These are phyloP conservation scores for Noccaea bulbosa DNA, from an alignment of 345 rosid genomes.

Conservation along the genomic window DNA sequence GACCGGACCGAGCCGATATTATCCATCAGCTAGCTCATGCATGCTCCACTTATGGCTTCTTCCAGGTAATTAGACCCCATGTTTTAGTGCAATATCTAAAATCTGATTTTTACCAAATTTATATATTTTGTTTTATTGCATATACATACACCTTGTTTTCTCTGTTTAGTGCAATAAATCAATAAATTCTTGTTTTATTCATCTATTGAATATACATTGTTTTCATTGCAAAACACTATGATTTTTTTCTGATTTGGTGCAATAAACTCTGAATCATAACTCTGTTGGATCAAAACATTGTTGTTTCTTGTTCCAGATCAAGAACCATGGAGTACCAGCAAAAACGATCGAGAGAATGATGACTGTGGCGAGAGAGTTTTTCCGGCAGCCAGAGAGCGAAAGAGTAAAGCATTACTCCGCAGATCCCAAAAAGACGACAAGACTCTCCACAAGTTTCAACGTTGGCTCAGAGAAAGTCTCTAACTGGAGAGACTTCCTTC, in stretches of 20 bases:
- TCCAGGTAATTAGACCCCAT: slow-evolving; percentile 47
- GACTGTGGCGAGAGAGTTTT: slow-evolving; percentile 56
- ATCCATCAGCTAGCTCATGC: slow-evolving; percentile 56
- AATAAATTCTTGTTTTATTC: not conserved
- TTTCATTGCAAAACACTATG: not conserved
- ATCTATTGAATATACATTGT: not conserved
- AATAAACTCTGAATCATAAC: not conserved
- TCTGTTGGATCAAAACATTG: not conserved
- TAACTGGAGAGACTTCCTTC: slow-evolving; percentile 85
- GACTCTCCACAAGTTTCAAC: slow-evolving; percentile 82
- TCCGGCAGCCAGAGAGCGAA: slow-evolving; percentile 65
- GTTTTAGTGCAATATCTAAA: not conserved
- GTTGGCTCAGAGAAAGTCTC: slow-evolving; percentile 61
- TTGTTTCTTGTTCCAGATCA: slow-evolving; percentile 49
- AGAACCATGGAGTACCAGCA: slow-evolving; percentile 68
- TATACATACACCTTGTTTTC: not conserved
- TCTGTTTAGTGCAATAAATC: not conserved
- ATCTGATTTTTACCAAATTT: not conserved
- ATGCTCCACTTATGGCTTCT: slow-evolving; percentile 63
- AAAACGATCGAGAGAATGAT: slow-evolving; percentile 45
- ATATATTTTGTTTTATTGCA: not conserved
- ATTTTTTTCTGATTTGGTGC: not conserved
- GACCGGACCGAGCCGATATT: slow-evolving; percentile 45
- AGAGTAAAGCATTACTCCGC: slow-evolving; percentile 67
- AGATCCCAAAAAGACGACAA: slow-evolving; percentile 59